Conservation (phyloP, 176 grass and related monocot genomes). For the Carex cristatella region DNA sequence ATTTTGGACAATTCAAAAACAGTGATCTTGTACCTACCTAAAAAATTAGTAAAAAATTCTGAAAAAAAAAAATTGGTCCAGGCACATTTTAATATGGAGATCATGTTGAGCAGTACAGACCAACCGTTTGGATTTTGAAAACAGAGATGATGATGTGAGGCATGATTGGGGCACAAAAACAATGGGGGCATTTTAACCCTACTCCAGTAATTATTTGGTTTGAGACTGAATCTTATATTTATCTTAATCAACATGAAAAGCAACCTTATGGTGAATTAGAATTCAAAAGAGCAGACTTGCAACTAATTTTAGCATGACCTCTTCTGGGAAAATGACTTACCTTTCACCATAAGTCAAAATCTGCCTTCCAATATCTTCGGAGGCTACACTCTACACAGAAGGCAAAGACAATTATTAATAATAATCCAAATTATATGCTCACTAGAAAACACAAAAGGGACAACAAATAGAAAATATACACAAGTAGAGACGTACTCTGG, state of each 20-base stretch:
- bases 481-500: slow-evolving; percentile 41
- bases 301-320: background rate
- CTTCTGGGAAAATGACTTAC: slow-evolving; percentile 29
- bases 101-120: too few species aligned
- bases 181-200: too few species aligned
- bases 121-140: too few species aligned
- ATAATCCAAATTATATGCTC: background rate
- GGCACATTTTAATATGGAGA: too few species aligned
- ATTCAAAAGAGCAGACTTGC: background rate
- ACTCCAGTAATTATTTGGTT: background rate
- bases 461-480: slow-evolving; percentile 24
- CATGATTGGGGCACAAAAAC: too few species aligned
- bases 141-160: too few species aligned
- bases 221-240: background rate
- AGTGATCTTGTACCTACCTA: too few species aligned
- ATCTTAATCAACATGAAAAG: background rate
- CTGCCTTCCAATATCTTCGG: slow-evolving; percentile 75
- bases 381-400: slow-evolving; percentile 43
- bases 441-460: background rate
- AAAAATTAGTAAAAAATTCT: too few species aligned
- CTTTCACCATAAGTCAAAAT: slow-evolving; percentile 89
- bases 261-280: background rate
- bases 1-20: too few species aligned
- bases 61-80: too few species aligned
- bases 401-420: background rate